Percentiles rank a stretch among this genome's conserved stretches.
These are phyloP conservation scores for Lizonia empirigonia DNA, from an alignment of 2,329 filamentous ascomycete species.

Conservation along the genomic window DNA sequence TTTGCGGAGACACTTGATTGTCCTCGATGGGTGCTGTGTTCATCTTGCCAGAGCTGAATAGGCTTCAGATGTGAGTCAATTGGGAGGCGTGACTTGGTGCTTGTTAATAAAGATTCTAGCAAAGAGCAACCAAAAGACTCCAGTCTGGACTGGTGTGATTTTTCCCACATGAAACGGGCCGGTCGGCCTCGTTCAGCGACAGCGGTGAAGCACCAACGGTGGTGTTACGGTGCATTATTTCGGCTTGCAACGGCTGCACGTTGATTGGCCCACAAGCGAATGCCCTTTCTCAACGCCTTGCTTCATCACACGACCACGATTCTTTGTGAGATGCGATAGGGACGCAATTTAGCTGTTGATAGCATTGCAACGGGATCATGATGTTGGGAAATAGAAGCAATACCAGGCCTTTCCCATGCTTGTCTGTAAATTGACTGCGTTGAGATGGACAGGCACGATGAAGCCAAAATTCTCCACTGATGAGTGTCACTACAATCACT, in stretches of 20 bases:
- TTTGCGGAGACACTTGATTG: neutral
- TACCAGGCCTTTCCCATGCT: neutral
- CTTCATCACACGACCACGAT: conserved; percentile 3
- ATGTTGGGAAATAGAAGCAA: neutral
- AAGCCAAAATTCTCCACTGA: neutral
- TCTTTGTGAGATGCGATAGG: neutral
- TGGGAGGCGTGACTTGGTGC: too few relatives aligned
- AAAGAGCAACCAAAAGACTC: too few relatives aligned
- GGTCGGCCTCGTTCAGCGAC: too few relatives aligned
- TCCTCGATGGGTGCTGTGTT: neutral
- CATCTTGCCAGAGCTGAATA: too few relatives aligned
- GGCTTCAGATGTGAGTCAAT: too few relatives aligned
- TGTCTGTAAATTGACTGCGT: neutral
- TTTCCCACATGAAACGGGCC: too few relatives aligned
- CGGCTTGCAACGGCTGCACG: conserved; percentile 4
- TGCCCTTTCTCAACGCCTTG: conserved; percentile 5
- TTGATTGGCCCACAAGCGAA: conserved; percentile 21
- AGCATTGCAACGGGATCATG: neutral
- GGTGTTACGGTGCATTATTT: too few relatives aligned
- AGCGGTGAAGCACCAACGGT: too few relatives aligned
- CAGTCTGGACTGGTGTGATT: too few relatives aligned
- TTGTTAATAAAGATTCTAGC: too few relatives aligned
- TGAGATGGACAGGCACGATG: neutral
- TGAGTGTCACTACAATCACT: neutral
- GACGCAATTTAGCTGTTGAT: neutral